Base-by-base conservation (phyloP, 371 early-diverging fungal species). In the Mucor lusitanicus region DNA sequence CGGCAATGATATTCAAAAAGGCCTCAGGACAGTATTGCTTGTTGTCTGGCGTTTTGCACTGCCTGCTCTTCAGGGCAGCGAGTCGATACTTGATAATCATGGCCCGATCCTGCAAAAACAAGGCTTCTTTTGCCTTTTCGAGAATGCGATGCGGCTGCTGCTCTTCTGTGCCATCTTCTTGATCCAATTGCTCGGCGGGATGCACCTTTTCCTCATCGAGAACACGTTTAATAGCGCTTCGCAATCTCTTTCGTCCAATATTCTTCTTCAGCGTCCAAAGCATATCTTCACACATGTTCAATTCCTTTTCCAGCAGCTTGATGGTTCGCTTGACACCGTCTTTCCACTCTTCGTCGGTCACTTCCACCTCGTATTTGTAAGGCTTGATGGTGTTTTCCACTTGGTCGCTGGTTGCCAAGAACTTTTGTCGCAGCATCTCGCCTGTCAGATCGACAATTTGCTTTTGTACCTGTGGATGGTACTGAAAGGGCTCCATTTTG, bases 331-430 rank as follows among this genome's bases (percentile, higher is more conserved):
- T 89, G 54, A 88, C 87, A 11, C 94, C 96, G 33, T 94, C 94
- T 13, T 81, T 80, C 99, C 99, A 98, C 72, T 97, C 99, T 68
- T 86, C 82, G 27, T 93, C 92, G 8, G 93, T 91, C 50, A 93
- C 90, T 64, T 97, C 97, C 4, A 96, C 93, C 77, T 97, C 98
- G 66, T 93, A 94, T 82, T 98, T 98, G 85, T 89, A 97, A 4
- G 98, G 99, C 79, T 97, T 97, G 77, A 98, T 95, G 17, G 97
- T 95, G 78, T 97, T 97, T 74, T 98, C 99, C 11, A 98, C 97
- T 80, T 96, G 97, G 69, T 97, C 98, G 9, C 95, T 91, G 1
- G 94, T 92, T 0, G 91, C 76, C 59, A 92, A 87, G 75, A 92
- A 94, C 64, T 95, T 94, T 62, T 79, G 77, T 27, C 94, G 89